A percentile compares a stretch with the other conserved stretches of the same genome.
Conservation (phyloP, 2,329 filamentous ascomycete genomes). For the Cladosporium sp. region DNA sequence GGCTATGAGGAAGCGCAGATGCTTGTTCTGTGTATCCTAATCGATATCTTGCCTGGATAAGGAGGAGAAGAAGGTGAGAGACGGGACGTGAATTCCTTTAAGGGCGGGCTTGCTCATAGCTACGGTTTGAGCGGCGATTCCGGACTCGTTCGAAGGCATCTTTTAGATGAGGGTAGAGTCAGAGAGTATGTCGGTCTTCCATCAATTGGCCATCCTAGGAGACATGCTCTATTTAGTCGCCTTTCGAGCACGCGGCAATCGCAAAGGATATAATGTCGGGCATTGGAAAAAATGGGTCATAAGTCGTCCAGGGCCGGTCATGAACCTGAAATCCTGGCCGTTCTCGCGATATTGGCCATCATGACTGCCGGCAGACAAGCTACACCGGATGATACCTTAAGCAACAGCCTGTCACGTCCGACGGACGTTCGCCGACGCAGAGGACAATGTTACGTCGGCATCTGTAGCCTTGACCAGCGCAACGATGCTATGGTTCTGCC, state of each 20-base stretch:
- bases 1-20: constrained; percentile 55
- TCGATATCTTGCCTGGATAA: constrained; percentile 55
- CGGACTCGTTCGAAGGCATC: constrained; percentile 34
- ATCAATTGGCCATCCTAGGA: too few species aligned
- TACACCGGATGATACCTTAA: neutral
- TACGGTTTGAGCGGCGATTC: neutral
- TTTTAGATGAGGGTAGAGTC: too few species aligned
- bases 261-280: neutral
- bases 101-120: constrained; percentile 39
- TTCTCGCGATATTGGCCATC: neutral
- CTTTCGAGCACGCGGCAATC: neutral
- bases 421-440: neutral
- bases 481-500: neutral
- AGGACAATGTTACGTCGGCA: neutral
- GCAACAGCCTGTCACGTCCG: neutral
- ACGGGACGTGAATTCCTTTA: constrained; percentile 58
- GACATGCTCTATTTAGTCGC: neutral
- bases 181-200: neutral
- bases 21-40: constrained; percentile 55
- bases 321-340: neutral
- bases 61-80: constrained; percentile 56
- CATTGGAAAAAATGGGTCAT: neutral
- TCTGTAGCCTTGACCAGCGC: neutral
- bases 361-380: neutral
- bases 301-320: neutral